Base-by-base conservation (phyloP, 768 basidiomycete species). In the Lactarius sanguifluus region DNA sequence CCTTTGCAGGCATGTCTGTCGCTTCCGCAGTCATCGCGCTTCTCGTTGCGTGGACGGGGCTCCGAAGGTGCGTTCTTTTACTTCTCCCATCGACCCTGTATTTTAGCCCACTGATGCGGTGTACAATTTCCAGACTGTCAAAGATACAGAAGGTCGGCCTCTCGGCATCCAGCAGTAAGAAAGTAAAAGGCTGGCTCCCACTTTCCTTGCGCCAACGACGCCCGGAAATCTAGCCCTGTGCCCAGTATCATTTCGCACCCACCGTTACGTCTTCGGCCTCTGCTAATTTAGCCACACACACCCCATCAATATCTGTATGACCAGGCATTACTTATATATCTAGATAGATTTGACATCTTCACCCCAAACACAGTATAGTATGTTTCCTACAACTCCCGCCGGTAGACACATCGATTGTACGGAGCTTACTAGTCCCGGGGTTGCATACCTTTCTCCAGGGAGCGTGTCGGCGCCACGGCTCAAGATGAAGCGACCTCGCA, bases 1-100 rank as follows among this genome's bases (percentile, higher is more conserved):
- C 90, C 5, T 96, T 96, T 76, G 83, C 83, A 59, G 79, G 77
- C 54, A 84, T 91, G 79, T 85, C 89, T 20, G 81, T 80, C 28
- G 73, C 81, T 18, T 86, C 91, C 10, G 79, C 85, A 36, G 77
- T 81, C 61, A 71, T 89, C 41, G 87, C 89, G 3, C 72, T 85
- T 34, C 66, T 88, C 45, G 85, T 91, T 59, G 85, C 86, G n/a
- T 81, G 82, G 76, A 73, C 80, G 43, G 92, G 92, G 5, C 78
- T 92, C 25, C 83, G 90, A 70, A 88, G 81, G 81, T 88, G 73
- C 61, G 74, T 52, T 56, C 16, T 32, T 43, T 40, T 12, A 56
- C 71, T 69, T 62, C 66, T 66, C 25, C 62, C 59, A 60, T 28
- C 43, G 56, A 47, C 64, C 40, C 36, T 70, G 69, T 62, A 67